These are phyloP conservation scores for Aspergillus homomorphus DNA, from an alignment of 495 filamentous ascomycete species.

Conservation along the genomic window DNA sequence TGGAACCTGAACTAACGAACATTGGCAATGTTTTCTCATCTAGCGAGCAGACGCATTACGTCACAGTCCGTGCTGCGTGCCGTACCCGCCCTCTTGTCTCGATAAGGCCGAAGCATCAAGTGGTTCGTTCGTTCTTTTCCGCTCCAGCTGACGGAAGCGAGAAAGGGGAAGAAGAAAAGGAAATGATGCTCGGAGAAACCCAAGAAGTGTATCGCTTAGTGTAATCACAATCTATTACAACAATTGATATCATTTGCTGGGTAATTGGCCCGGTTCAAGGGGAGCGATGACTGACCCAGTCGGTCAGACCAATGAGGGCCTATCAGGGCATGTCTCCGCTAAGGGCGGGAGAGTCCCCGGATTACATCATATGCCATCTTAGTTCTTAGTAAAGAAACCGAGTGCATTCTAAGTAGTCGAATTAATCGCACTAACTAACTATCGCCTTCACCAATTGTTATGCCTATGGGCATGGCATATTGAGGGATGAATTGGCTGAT, in stretches of 20 bases:
- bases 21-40: background rate
- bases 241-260: slow-evolving; percentile 2
- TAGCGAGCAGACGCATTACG: background rate
- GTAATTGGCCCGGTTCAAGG: slow-evolving; percentile 4
- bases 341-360: background rate
- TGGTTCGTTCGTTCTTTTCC: background rate
- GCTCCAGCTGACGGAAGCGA: background rate
- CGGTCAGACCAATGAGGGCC: background rate
- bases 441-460: too few relatives aligned
- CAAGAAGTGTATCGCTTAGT: background rate
- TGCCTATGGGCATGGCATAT: too few relatives aligned
- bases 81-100: background rate
- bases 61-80: background rate
- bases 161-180: background rate
- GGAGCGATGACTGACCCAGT: background rate
- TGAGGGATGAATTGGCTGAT: too few relatives aligned
- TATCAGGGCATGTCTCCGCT: background rate
- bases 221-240: background rate
- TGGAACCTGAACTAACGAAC: background rate
- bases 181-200: background rate
- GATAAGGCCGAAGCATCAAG: background rate
- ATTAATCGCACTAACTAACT: too few relatives aligned
- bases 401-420: too few relatives aligned
- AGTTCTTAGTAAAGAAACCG: too few relatives aligned
- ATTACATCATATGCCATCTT: background rate